Percentiles rank a stretch among this genome's conserved stretches.
Evolutionary conservation across 1,284 basidiomycete species (phyloP).

Genomic region (Hemileia vastatrix): DNA sequence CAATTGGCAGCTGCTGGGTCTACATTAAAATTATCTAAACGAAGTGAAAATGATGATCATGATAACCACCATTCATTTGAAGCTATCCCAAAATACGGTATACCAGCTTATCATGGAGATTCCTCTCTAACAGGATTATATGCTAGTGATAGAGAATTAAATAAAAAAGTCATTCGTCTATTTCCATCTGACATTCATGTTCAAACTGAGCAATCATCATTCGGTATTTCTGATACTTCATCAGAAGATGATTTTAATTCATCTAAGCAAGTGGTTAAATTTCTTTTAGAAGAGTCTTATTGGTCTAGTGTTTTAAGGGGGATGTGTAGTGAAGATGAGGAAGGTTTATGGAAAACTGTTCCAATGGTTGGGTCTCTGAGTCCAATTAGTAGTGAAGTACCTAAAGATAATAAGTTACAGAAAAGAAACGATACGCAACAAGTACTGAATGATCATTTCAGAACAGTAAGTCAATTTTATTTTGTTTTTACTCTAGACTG

Average conservation of each 20-base stretch:
- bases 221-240: neutral
- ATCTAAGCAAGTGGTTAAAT: neutral
- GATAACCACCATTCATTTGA: no score
- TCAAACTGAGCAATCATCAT: neutral
- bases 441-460: conserved; percentile 8
- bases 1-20: no score
- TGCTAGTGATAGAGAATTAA: no score
- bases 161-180: no score
- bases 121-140: no score
- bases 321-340: neutral
- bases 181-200: neutral
- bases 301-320: no score
- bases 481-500: no score
- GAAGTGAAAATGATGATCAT: no score
- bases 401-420: conserved; percentile 1
- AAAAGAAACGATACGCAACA: conserved; percentile 3
- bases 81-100: no score
- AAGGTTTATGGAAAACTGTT: neutral
- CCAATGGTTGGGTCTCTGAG: neutral
- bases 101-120: no score
- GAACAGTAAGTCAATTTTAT: conserved; percentile 6
- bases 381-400: neutral
- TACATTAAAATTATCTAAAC: no score
- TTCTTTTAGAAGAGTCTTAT: neutral
- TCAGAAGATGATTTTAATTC: neutral